phyloP scores from a whole-genome alignment of 2,329 filamentous ascomycete genomes.

The Aspergillus fischeri region DNA sequence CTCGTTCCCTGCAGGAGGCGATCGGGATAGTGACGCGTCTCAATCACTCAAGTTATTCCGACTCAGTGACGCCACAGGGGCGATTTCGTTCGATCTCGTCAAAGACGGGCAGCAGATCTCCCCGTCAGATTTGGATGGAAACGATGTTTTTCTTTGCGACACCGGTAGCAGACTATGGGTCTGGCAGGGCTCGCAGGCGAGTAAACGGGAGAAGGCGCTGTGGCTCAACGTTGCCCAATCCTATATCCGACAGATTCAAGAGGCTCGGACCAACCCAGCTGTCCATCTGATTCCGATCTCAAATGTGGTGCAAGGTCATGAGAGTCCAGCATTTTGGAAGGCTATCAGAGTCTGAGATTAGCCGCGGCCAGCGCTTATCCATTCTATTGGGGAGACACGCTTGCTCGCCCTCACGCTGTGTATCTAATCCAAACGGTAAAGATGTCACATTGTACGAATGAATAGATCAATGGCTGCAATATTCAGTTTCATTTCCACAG shows the following conservation, averaged over 20 bases:
- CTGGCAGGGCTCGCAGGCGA: constrained; percentile 60
- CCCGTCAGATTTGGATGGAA: constrained; percentile 50
- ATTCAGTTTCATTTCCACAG: too few relatives aligned
- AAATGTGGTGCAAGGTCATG: constrained; percentile 27
- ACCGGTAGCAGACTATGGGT: constrained; percentile 59
- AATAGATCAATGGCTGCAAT: too few relatives aligned
- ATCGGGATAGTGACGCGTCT: constrained; percentile 5
- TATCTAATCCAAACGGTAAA: too few relatives aligned
- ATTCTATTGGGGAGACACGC: too few relatives aligned
- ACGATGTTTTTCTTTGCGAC: constrained; percentile 62
- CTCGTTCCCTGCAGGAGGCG: constrained; percentile 31
- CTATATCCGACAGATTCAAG: constrained; percentile 26
- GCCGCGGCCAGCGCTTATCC: too few relatives aligned
- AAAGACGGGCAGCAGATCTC: constrained; percentile 51
- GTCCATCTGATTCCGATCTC: constrained; percentile 25
- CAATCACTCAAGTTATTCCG: constrained; percentile 52
- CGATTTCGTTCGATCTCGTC: constrained; percentile 55
- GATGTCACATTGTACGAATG: too few relatives aligned
- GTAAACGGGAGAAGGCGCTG: constrained; percentile 53
- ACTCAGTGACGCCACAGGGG: constrained; percentile 59
- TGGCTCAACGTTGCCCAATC: constrained; percentile 46
- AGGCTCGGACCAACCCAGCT: constrained; percentile 15
- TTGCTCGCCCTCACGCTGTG: too few relatives aligned
- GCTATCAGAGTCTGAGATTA: constrained; percentile 7
- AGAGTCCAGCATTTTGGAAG: constrained; percentile 27